Percentiles rank a stretch among this genome's conserved stretches.
Conservation (phyloP, 805 yeast species). For the Metschnikowia drakensbergensis region DNA sequence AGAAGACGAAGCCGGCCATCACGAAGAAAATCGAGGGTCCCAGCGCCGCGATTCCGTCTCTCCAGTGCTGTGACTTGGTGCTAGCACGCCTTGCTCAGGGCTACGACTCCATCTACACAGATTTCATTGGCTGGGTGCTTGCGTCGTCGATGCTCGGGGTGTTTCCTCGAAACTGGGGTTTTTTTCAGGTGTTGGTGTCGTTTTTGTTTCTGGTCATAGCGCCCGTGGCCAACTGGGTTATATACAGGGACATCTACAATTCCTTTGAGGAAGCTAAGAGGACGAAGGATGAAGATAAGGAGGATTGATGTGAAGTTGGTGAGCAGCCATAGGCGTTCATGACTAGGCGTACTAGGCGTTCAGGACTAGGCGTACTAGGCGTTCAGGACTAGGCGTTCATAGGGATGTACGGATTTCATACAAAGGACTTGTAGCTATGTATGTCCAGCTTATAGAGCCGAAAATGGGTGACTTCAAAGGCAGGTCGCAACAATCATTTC, state of each 20-base stretch:
- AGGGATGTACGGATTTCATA: too few species aligned
- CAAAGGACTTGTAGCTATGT: too few species aligned
- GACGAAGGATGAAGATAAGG: too few species aligned
- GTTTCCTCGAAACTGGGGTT: constrained; percentile 59
- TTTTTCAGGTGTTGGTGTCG: constrained; percentile 40
- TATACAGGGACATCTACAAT: constrained; percentile 48
- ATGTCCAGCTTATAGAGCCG: too few species aligned
- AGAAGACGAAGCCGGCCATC: constrained; percentile 78
- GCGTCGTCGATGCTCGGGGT: constrained; percentile 64
- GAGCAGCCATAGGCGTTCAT: too few species aligned
- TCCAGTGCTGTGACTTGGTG: constrained; percentile 60
- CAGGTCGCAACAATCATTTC: not conserved
- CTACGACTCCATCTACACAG: constrained; percentile 73
- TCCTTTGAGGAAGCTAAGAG: constrained; percentile 32
- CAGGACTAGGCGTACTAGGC: too few species aligned
- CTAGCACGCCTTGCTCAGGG: constrained; percentile 58
- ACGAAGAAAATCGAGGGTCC: constrained; percentile 84
- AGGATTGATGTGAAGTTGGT: too few species aligned
- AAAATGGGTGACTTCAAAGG: too few species aligned
- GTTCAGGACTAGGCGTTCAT: too few species aligned
- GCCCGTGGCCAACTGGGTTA: constrained; percentile 49
- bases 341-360: too few species aligned
- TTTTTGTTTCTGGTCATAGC: constrained; percentile 40
- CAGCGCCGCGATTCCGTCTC: constrained; percentile 63
- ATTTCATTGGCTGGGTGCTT: constrained; percentile 78